Percentiles rank a stretch among this genome's conserved stretches.
phyloP scores from a whole-genome alignment of 2,329 filamentous ascomycete genomes.

The Aureobasidium sp. region DNA sequence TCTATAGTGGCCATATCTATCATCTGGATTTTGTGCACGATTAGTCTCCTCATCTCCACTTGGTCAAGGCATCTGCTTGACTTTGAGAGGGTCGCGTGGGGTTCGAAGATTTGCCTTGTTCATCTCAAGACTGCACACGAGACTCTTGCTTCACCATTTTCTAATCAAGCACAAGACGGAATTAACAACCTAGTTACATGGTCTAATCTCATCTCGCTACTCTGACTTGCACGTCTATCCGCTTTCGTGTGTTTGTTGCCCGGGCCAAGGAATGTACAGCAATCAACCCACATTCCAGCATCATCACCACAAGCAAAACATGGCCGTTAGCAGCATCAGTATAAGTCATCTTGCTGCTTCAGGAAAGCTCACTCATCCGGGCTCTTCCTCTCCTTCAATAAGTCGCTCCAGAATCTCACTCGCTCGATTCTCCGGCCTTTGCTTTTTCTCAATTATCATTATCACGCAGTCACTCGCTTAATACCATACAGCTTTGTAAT shows the following conservation, averaged over 20 bases:
- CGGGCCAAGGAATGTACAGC: slow-evolving; percentile 20
- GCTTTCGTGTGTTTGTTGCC: slow-evolving; percentile 24
- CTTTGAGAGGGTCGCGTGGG: not conserved
- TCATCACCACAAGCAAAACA: slow-evolving; percentile 21
- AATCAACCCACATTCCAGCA: slow-evolving; percentile 19
- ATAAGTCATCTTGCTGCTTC: slow-evolving; percentile 20
- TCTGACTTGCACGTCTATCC: slow-evolving; percentile 13
- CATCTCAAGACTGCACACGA: not conserved
- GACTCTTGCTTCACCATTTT: not conserved
- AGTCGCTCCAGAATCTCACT: slow-evolving; percentile 23
- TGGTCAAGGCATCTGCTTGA: not conserved
- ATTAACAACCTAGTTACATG: not conserved
- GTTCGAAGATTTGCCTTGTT: not conserved
- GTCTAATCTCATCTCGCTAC: slow-evolving; percentile 4
- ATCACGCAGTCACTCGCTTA: slow-evolving; percentile 12
- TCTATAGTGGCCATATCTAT: too few relatives aligned
- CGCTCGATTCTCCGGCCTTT: slow-evolving; percentile 21
- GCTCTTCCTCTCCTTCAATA: slow-evolving; percentile 18
- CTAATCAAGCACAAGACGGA: not conserved
- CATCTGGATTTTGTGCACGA: not conserved
- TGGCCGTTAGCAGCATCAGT: slow-evolving; percentile 20
- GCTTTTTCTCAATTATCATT: not conserved
- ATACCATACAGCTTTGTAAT: slow-evolving; percentile 2
- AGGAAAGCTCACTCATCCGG: slow-evolving; percentile 8
- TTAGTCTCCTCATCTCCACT: not conserved